Base-by-base conservation (phyloP, 176 grass and related monocot genomes). In the Stipa capillata region DNA sequence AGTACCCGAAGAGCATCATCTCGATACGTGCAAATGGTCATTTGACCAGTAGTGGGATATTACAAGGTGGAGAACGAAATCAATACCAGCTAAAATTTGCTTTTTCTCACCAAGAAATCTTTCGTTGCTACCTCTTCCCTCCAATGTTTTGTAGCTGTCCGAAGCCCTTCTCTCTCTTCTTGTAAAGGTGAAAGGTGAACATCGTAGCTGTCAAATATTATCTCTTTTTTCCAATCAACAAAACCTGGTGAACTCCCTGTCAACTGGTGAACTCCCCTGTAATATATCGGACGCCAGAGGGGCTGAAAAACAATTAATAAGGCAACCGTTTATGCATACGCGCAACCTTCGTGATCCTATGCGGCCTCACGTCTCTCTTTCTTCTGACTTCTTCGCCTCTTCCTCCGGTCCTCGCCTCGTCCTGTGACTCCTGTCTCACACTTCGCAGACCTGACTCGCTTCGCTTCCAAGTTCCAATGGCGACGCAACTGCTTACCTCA, bases 391-490 rank as follows among this genome's bases (percentile, higher is more conserved):
- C 69, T 23, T 44, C 58, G 25, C 44, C 33, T 34, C 55, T 24
- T 58, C 62, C 68, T 60, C 12, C 45, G 34, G 65, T 53, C 83
- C 48, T 82, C 39, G 49, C 62, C 84, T 83, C 79, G 66, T 63
- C 40, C 49, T 50, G n/a, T n/a, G n/a, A n/a, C 51, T 18, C n/a
- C n/a, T n/a, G n/a, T n/a, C 33, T 41, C 74, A 69, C 62, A 48
- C 67, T 70, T 84, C 65, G 53, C 65, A 73, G 81, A 68, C 81
- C 72, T 6, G 79, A 13, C 65, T 82, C 59, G 87, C 84, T 83
- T 90, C 66, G 88, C 84, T 74, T 83, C 76, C 82, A 84, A 84
- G 86, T 24, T 48, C 80, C 84, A 87, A 90, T 90, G 88, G 84
- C 79, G 79, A 73, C 79, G 74, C 82, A 62, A 80, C 79, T 43